phyloP scores from a whole-genome alignment of 345 rosid species.

The Pelargonium nanum region DNA sequence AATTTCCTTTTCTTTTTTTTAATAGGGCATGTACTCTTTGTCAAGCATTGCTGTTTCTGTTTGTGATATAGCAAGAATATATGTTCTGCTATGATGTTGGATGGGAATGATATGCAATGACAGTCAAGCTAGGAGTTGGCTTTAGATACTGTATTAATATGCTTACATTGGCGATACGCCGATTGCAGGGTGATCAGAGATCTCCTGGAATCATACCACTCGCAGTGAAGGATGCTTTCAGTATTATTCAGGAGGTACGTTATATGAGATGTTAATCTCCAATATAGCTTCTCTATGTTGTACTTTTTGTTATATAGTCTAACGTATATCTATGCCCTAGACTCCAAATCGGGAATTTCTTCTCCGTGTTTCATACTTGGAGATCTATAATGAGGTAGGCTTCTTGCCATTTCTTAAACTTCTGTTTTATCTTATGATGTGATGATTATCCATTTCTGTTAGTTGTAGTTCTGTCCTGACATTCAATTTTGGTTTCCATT shows the following conservation, averaged over 20 bases:
- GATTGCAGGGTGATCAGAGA: constrained; percentile 98
- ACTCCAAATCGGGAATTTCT: constrained; percentile 92
- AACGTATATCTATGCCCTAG: constrained; percentile 27
- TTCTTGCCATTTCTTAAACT: constrained; percentile 11
- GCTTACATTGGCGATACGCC: background rate
- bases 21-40: background rate
- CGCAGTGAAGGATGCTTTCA: constrained; percentile 95
- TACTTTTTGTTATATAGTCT: constrained; percentile 7
- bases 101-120: background rate
- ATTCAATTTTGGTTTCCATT: background rate
- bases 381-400: constrained; percentile 92
- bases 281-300: background rate
- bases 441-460: background rate
- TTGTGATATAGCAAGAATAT: background rate
- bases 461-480: background rate
- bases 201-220: constrained; percentile 96
- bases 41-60: background rate
- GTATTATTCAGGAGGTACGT: constrained; percentile 92
- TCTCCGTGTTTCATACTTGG: constrained; percentile 93
- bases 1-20: background rate
- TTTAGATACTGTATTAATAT: constrained; percentile 2
- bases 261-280: constrained; percentile 7
- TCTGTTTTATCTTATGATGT: background rate
- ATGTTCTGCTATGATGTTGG: background rate
- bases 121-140: background rate